These are phyloP conservation scores for Neurospora pannonica DNA, from an alignment of 495 filamentous ascomycete genomes.

Conservation along the genomic window DNA sequence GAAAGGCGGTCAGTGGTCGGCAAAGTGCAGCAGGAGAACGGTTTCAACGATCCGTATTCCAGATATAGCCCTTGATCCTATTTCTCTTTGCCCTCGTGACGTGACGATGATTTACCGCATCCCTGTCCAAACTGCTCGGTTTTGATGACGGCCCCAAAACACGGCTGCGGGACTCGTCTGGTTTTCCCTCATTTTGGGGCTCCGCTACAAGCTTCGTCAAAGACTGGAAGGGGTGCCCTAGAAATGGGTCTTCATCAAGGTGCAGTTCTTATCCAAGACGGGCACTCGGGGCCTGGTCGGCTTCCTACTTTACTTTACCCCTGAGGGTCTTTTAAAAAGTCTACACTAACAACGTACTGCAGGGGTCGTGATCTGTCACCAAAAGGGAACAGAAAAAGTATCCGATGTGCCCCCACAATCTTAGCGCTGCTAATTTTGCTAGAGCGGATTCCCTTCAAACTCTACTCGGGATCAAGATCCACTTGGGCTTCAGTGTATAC, in stretches of 20 bases:
- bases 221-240: background rate
- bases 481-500: background rate
- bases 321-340: background rate
- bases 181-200: background rate
- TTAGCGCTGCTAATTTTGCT: background rate
- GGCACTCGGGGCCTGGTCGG: background rate
- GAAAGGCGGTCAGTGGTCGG: background rate
- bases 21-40: background rate
- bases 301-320: background rate
- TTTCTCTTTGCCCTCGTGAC: slow-evolving; percentile 17
- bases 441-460: background rate
- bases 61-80: background rate
- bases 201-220: background rate
- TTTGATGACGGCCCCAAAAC: slow-evolving; percentile 8
- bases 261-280: background rate
- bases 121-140: slow-evolving; percentile 3
- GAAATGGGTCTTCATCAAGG: background rate
- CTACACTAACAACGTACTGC: background rate
- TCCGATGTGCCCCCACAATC: background rate
- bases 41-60: background rate
- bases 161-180: slow-evolving; percentile 9
- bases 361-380: background rate
- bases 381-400: background rate
- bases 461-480: background rate
- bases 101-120: slow-evolving; percentile 11